Evolutionary conservation across 352 stramenopile species (phyloP), one percentile per base, ranked within the genome.

Genomic region (Globisporangium spiculum): DNA sequence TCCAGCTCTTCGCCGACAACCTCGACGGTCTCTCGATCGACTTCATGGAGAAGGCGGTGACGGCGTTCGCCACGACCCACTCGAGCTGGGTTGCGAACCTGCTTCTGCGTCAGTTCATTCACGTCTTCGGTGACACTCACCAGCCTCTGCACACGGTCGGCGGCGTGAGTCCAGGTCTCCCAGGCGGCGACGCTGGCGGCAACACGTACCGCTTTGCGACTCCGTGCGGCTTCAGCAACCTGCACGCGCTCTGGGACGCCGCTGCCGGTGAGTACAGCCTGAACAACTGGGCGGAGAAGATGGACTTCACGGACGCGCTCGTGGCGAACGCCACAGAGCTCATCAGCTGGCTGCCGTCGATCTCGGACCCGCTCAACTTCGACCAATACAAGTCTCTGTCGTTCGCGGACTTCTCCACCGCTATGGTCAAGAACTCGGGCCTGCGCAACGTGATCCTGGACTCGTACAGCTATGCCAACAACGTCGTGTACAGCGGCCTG

Each of bases 111-210:
- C 79, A 90, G 73, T 85, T 91, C 73, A 85, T 91, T 70, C 83
- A 91, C 74, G 80, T 90, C 68, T 80, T 90, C 53, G 82, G 76
- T 0, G 83, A 92, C 59, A 61, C 88, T n/a, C 80, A 90, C 65
- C 82, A 92, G 60, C 83, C 83, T 0, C 70, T 90, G 26, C 83
- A 92, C 74, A 79, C 77, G 5, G 74, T 89, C 0, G 73, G 73
- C 0, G 81, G 78, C 12, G 73, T 90, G 63, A 84, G 71, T 20
- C 70, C 69, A 3, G 72, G 75, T 34, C 77, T 87, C 55, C 84
- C 84, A 5, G 62, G 66, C 6, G 84, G 84, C 36, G 84, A 92
- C 64, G 68, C 68, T 2, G 84, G 84, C 14, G 81, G 84, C 34
- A 92, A 92, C 81, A 73, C 65, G 14, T 88, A 88, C 66, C 73